Percentiles rank a stretch among this genome's conserved stretches.
phyloP scores from a whole-genome alignment of 208 protist species.

The Leptomonas seymouri region DNA sequence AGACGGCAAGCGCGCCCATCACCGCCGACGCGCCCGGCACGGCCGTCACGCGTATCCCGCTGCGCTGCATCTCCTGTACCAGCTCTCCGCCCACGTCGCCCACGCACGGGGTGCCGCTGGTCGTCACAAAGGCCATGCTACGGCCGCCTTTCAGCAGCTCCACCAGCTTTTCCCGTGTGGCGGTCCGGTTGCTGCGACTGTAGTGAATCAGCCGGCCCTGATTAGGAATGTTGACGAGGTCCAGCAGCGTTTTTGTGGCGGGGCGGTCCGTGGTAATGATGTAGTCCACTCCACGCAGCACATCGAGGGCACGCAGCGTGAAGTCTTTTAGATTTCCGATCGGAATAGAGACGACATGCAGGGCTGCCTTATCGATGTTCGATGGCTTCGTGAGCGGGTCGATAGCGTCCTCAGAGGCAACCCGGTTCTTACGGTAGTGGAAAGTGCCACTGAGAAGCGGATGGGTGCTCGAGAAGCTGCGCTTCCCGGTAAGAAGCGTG shows the following conservation, averaged over 20 bases:
- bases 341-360: slow-evolving; percentile 91
- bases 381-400: slow-evolving; percentile 85
- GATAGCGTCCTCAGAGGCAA: slow-evolving; percentile 65
- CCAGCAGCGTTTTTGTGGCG: slow-evolving; percentile 83
- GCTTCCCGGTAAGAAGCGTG: background rate
- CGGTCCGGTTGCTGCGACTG: slow-evolving; percentile 63
- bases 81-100: slow-evolving; percentile 84
- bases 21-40: slow-evolving; percentile 84
- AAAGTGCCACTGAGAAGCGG: slow-evolving; percentile 29
- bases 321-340: slow-evolving; percentile 94
- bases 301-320: slow-evolving; percentile 79
- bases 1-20: slow-evolving; percentile 76
- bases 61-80: slow-evolving; percentile 81
- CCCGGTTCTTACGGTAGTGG: slow-evolving; percentile 60
- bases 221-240: slow-evolving; percentile 79
- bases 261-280: slow-evolving; percentile 84
- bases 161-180: slow-evolving; percentile 75
- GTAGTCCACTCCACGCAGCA: slow-evolving; percentile 88
- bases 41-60: slow-evolving; percentile 78
- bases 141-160: slow-evolving; percentile 84
- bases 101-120: slow-evolving; percentile 87
- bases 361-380: slow-evolving; percentile 67
- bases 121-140: slow-evolving; percentile 91
- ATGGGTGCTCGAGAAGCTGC: slow-evolving; percentile 22
- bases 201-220: slow-evolving; percentile 91